Base-by-base conservation (phyloP, 202 grass and related monocot genomes). In the Setaria viridis region DNA sequence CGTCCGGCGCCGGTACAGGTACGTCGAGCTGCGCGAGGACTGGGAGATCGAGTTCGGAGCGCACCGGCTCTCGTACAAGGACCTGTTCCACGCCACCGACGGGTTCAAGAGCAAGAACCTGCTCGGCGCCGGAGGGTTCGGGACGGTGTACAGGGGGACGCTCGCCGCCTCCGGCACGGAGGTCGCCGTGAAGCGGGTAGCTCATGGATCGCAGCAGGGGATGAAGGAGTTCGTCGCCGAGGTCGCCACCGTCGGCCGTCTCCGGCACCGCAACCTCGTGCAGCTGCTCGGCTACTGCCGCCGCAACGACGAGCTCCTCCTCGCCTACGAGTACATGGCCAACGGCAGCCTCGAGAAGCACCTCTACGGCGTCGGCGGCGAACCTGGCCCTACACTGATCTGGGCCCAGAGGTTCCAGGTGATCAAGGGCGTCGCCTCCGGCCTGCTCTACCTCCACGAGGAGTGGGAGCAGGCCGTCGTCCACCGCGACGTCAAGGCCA, bases 221-320 rank as follows among this genome's bases (percentile, higher is more conserved):
- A 87, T 94, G 80, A 86, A 83, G 70, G 70, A 87, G 81, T 91
- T 94, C 2, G 33, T 94, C 11, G 86, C 89, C 0, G 92, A 94
- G 76, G n/a, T 94, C 7, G 83, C 79, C 14, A 94, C 83, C 48
- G 13, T 50, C 48, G 90, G 90, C 78, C 87, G 68, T 1, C 86
- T 94, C 50, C 87, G 90, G 13, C 92, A 94, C 62, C 92, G 92
- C 12, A 94, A 90, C 68, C 82, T 94, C 16, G 93, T 92, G 41
- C 95, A 85, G 79, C 49, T 98, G 25, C 90, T 93, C 11, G 95
- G 95, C 48, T 98, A 94, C 41, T 97, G 92, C 80, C 89, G 92
- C 12, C 48, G 3, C 48, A 50, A 15, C 3, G 46, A 50, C 12
- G 48, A 50, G 48, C 48, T 50, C 48, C 48, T 50, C 48, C 48